Base-by-base conservation (phyloP, 2,329 filamentous ascomycete species). In the Penicillium sp. region DNA sequence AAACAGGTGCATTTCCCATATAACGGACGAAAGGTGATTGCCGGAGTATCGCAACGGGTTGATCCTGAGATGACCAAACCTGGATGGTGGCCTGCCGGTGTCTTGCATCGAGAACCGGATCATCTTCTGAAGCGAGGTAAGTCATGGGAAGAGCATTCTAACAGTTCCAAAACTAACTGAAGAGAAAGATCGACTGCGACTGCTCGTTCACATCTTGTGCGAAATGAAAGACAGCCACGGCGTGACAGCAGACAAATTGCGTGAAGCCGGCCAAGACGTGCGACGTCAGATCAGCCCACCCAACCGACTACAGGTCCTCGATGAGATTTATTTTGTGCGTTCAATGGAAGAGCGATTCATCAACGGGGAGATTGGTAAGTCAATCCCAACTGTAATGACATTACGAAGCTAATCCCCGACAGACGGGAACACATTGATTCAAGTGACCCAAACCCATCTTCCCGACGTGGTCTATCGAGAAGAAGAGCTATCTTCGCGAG, bases 1-100 rank as follows among this genome's bases (percentile, higher is more conserved):
- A 79, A 79, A 62, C 76, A 79, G 61, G 74, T 74, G 2, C 74
- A 72, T 44, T 73, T 76, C 57, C 77, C 76, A 2, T 79, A 79
- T 59, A 79, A 79, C 58, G 76, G 69, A 34, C 64, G 65, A 13
- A 70, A 65, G 41, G 57, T 65, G 15, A 63, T 69, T 28, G 60
- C 61, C 1, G 69, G 69, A 6, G 57, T 61, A 2, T 61, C 68
- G 7, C 65, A 68, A 45, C 59, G 65, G 33, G 61, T 68, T 13
- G 63, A 70, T 38, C 69, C 69, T 0, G 69, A 71, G 47, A 45
- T 60, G 42, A 71, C 69, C 9, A 71, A 70, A 48, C 69, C 69
- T 3, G 61, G 54, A 6, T 70, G 69, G 69, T 71, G 69, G 69
- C 69, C 69, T 1, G 39, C 57, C 12, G 67, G 63, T 9, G 69